These are phyloP conservation scores for Auricularia cornea DNA, from an alignment of 768 basidiomycete genomes.

Conservation along the genomic window DNA sequence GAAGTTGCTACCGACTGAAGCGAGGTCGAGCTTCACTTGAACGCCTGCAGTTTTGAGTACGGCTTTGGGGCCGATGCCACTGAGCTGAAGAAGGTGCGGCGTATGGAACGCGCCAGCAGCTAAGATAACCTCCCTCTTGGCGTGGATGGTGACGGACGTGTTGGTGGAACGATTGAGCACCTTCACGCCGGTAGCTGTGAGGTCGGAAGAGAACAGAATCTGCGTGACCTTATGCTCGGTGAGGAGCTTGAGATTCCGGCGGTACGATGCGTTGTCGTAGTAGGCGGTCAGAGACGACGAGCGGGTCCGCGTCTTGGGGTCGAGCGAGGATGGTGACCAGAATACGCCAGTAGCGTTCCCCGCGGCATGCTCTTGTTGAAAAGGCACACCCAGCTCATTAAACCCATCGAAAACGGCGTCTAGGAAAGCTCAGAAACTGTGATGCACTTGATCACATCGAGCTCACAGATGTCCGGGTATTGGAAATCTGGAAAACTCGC, in stretches of 20 bases:
- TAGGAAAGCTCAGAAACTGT: background rate
- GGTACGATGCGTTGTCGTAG: background rate
- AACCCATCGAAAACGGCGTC: background rate
- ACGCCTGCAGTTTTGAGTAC: conserved; percentile 22
- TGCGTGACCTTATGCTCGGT: too few species aligned
- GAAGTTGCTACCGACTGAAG: conserved; percentile 33
- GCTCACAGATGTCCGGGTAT: background rate
- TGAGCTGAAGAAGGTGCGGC: conserved; percentile 34
- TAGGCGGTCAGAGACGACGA: background rate
- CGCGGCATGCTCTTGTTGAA: background rate
- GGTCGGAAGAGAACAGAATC: too few species aligned
- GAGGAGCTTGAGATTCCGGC: background rate
- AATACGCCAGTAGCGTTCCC: background rate
- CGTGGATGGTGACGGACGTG: background rate
- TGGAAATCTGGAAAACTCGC: background rate
- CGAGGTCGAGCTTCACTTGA: conserved; percentile 23
- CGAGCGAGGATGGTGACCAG: background rate
- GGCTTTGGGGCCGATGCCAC: conserved; percentile 28
- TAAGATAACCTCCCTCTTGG: conserved; percentile 10
- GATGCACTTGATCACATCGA: background rate
- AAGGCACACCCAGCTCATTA: conserved; percentile 3
- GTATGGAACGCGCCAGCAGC: conserved; percentile 16
- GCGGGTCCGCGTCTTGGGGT: background rate
- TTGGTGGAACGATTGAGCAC: background rate
- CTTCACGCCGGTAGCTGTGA: background rate